Evolutionary conservation across 2,329 filamentous ascomycete genomes (phyloP).

Genomic region (Achaetomium macrosporum): DNA sequence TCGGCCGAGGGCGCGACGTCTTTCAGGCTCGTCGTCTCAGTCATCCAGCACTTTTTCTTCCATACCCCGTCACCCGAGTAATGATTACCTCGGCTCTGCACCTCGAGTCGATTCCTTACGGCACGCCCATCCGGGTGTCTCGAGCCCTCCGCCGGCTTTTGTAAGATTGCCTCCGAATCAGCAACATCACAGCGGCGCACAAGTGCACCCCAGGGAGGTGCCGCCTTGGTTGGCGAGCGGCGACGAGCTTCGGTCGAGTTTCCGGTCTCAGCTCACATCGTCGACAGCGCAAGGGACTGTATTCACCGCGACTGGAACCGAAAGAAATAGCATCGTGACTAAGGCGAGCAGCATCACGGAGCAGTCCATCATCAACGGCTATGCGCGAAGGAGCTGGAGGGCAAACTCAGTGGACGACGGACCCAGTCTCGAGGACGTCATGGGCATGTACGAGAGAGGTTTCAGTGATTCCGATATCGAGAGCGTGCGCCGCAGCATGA

Average conservation of each 20-base stretch:
- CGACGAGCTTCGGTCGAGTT: conserved; percentile 51
- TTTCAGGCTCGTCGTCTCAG: conserved; percentile 43
- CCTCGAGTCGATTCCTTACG: conserved; percentile 15
- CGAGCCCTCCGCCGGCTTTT: conserved; percentile 4
- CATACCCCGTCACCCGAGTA: conserved; percentile 34
- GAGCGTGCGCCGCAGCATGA: conserved; percentile 22
- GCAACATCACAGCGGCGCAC: conserved; percentile 22
- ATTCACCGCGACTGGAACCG: conserved; percentile 51
- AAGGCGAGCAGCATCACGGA: conserved; percentile 61
- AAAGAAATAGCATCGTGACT: conserved; percentile 75
- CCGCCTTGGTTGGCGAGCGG: conserved; percentile 42
- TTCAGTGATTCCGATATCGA: conserved; percentile 48
- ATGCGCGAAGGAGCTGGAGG: conserved; percentile 30
- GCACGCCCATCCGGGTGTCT: conserved; percentile 5
- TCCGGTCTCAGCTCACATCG: conserved; percentile 49
- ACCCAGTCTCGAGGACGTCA: conserved; percentile 60
- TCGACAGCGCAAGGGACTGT: conserved; percentile 53
- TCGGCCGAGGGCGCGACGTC: conserved; percentile 39
- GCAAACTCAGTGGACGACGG: conserved; percentile 42
- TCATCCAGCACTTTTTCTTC: conserved; percentile 44
- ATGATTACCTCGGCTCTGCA: conserved; percentile 31
- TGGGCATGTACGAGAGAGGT: conserved; percentile 63
- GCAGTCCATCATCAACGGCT: conserved; percentile 39
- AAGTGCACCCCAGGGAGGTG: conserved; percentile 27
- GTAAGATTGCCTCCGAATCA: conserved; percentile 22